These are phyloP conservation scores for Penicillium digitatum DNA, from an alignment of 2,329 filamentous ascomycete genomes.

Conservation along the genomic window DNA sequence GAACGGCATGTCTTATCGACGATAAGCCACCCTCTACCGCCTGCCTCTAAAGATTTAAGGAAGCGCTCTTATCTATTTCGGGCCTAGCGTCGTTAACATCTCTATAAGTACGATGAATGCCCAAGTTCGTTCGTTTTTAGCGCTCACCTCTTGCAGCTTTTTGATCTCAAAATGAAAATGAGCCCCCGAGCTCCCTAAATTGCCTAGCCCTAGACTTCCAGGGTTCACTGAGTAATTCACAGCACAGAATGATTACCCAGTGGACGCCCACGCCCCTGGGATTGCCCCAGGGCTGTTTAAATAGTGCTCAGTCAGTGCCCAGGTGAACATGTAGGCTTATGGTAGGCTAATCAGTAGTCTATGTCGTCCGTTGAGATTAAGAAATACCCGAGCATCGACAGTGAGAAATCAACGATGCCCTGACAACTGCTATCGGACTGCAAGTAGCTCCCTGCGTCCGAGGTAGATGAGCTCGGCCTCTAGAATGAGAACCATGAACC, in stretches of 20 bases:
- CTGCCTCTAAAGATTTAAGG: background rate
- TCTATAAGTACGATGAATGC: background rate
- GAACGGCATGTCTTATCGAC: conserved; percentile 15
- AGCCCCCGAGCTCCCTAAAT: background rate
- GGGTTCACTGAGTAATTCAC: background rate
- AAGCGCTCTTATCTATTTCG: background rate
- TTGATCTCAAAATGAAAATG: background rate
- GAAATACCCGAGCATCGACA: no score
- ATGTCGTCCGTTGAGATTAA: no score
- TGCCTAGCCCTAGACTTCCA: background rate
- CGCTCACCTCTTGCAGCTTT: background rate
- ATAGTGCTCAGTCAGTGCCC: no score
- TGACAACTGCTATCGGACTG: no score
- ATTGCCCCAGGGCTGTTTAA: no score
- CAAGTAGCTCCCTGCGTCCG: no score
- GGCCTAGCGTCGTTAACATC: background rate
- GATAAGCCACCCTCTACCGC: conserved; percentile 4
- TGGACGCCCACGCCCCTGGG: background rate
- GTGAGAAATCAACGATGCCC: no score
- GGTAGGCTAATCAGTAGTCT: no score
- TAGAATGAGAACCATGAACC: no score
- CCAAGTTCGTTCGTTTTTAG: background rate
- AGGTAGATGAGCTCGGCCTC: no score
- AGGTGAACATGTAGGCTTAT: no score
- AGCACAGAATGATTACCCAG: background rate